Evolutionary conservation across 306 rosid species (phyloP).

Genomic region (Cucurbita maxima): DNA sequence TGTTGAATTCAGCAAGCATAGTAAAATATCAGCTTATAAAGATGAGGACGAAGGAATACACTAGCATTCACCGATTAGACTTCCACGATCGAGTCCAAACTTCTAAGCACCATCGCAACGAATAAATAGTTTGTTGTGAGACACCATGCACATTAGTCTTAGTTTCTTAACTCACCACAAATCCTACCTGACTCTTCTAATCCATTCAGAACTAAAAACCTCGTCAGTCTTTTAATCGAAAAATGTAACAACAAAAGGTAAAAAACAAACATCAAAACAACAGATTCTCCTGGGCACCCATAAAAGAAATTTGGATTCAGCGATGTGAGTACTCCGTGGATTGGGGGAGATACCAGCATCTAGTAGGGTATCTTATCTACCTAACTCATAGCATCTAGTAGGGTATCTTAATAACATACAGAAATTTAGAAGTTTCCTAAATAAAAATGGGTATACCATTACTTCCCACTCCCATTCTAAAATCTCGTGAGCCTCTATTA

Average conservation of each 20-base stretch:
- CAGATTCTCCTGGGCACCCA: too few species aligned
- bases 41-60: not conserved
- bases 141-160: not conserved
- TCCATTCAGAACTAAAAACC: not conserved
- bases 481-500: not conserved
- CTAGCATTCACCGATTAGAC: not conserved
- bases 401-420: too few species aligned
- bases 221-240: not conserved
- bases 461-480: not conserved
- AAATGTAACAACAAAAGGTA: not conserved
- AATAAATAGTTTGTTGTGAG: not conserved
- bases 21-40: not conserved
- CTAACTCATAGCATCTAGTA: too few species aligned
- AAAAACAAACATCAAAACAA: not conserved
- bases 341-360: too few species aligned
- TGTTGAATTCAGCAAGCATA: constrained; percentile 27
- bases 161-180: not conserved
- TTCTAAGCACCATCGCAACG: not conserved
- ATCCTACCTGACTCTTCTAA: not conserved
- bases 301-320: too few species aligned
- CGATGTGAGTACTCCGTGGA: too few species aligned
- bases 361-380: too few species aligned
- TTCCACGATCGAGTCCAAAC: not conserved
- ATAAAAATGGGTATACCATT: not conserved
- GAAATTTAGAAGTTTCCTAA: too few species aligned